Percentiles rank a stretch among this genome's conserved stretches.
Evolutionary conservation across 306 rosid species (phyloP).

Genomic region (Malus fusca): DNA sequence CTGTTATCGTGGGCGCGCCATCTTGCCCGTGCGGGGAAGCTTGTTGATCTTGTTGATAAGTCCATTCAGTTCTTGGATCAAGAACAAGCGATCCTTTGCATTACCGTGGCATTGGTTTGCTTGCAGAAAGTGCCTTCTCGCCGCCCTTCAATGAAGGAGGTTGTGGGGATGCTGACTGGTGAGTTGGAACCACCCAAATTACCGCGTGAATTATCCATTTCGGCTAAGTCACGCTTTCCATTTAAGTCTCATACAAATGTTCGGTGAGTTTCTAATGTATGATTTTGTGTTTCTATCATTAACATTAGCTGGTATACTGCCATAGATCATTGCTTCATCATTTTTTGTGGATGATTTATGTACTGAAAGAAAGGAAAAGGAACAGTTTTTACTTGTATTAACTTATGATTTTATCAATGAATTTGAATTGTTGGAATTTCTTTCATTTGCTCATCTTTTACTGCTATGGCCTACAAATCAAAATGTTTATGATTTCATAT

Average conservation of each 20-base stretch:
- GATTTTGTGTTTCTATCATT: not conserved
- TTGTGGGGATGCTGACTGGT: conserved; percentile 73
- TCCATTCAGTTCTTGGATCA: conserved; percentile 48
- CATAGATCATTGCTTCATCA: conserved; percentile 17
- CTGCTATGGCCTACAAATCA: conserved; percentile 21
- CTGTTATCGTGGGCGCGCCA: conserved; percentile 88
- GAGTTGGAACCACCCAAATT: conserved; percentile 59
- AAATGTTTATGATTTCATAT: conserved; percentile 1
- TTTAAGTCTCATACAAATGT: conserved; percentile 45
- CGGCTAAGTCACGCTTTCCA: conserved; percentile 63
- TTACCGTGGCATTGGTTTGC: conserved; percentile 75
- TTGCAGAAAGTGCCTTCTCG: conserved; percentile 68
- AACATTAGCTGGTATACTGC: conserved; percentile 17
- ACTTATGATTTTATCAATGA: not conserved
- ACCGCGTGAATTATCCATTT: conserved; percentile 67
- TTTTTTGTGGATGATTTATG: conserved; percentile 20
- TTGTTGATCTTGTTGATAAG: conserved; percentile 69
- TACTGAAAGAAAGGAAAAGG: conserved; percentile 3
- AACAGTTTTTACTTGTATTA: not conserved
- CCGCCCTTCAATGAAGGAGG: conserved; percentile 82
- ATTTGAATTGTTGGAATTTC: not conserved
- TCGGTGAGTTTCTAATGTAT: conserved; percentile 34
- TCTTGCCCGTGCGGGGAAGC: conserved; percentile 79
- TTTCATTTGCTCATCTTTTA: conserved; percentile 6
- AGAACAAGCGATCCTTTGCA: conserved; percentile 76